A percentile compares a stretch with the other conserved stretches of the same genome.
Evolutionary conservation across 768 basidiomycete species (phyloP).

Genomic region (Pulveroboletus sp.): DNA sequence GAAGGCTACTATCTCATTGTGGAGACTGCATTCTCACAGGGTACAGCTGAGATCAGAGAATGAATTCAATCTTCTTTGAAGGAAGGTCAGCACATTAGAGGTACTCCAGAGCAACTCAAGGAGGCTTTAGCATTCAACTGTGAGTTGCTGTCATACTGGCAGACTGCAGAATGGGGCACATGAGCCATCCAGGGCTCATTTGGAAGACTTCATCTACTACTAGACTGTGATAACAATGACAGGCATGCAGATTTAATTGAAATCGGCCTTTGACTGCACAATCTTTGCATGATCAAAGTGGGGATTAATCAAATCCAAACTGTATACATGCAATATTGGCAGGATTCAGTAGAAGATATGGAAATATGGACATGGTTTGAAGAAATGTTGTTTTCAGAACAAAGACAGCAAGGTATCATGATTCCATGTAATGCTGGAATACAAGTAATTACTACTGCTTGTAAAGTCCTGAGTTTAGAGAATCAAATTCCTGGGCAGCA

Average conservation of each 20-base stretch:
- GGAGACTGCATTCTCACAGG: conserved; percentile 45
- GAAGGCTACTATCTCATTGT: conserved; percentile 41
- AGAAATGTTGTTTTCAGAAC: conserved; percentile 37
- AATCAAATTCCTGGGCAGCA: background rate
- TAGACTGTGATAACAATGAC: conserved; percentile 31
- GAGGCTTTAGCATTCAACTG: conserved; percentile 29
- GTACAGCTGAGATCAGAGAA: conserved; percentile 29
- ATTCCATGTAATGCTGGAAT: conserved; percentile 31
- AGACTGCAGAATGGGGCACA: conserved; percentile 54
- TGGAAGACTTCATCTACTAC: conserved; percentile 40
- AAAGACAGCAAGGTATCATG: conserved; percentile 31
- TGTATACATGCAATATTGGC: conserved; percentile 42
- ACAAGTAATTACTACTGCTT: too few species aligned
- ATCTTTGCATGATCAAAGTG: conserved; percentile 34
- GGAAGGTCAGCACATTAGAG: conserved; percentile 19
- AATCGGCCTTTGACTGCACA: conserved; percentile 31
- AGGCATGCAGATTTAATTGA: conserved; percentile 34
- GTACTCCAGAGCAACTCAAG: conserved; percentile 14
- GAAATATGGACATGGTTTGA: conserved; percentile 37
- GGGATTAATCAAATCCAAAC: conserved; percentile 41
- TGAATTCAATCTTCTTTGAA: conserved; percentile 40
- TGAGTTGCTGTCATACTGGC: conserved; percentile 42
- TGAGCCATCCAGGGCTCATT: conserved; percentile 42
- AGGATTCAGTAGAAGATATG: conserved; percentile 21
- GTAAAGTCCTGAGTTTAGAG: too few species aligned